phyloP scores from a whole-genome alignment of 169 alveolate genomes.

The Cryptosporidium ubiquitum region DNA sequence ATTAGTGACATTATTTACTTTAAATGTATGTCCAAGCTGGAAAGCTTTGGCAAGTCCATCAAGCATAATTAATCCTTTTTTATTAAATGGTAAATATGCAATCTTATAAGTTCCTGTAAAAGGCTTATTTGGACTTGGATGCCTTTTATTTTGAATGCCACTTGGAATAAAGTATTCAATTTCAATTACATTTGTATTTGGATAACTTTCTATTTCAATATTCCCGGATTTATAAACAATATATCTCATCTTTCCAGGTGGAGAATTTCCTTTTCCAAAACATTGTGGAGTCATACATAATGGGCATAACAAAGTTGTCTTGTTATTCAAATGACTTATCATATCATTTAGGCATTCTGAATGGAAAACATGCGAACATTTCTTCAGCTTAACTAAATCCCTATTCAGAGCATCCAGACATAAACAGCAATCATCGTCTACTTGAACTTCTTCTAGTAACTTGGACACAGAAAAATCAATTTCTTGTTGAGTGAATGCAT shows the following conservation, averaged over 20 bases:
- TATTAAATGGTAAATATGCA: slow-evolving; percentile 59
- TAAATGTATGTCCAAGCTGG: slow-evolving; percentile 68
- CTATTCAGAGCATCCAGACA: slow-evolving; percentile 42
- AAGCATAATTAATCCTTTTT: slow-evolving; percentile 40
- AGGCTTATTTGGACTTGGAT: slow-evolving; percentile 64
- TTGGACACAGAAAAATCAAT: slow-evolving; percentile 1
- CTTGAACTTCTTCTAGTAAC: neutral
- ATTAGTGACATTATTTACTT: slow-evolving; percentile 14
- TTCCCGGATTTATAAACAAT: slow-evolving; percentile 68
- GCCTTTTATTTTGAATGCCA: slow-evolving; percentile 63
- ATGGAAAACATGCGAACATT: slow-evolving; percentile 59
- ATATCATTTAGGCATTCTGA: slow-evolving; percentile 50
- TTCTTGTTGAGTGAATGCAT: slow-evolving; percentile 39
- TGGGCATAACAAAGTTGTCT: slow-evolving; percentile 42
- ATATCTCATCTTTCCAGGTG: slow-evolving; percentile 67
- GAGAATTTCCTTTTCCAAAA: slow-evolving; percentile 66
- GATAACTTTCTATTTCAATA: slow-evolving; percentile 72
- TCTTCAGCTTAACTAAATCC: slow-evolving; percentile 32
- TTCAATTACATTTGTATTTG: slow-evolving; percentile 68
- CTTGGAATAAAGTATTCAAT: slow-evolving; percentile 72
- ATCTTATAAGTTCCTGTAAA: slow-evolving; percentile 58
- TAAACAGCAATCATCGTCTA: slow-evolving; percentile 72
- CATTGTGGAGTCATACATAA: slow-evolving; percentile 65
- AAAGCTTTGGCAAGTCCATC: slow-evolving; percentile 62
- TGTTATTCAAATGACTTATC: slow-evolving; percentile 53